Evolutionary conservation across 805 yeast genomes (phyloP).

Genomic region (Hyphopichia homilentoma): DNA sequence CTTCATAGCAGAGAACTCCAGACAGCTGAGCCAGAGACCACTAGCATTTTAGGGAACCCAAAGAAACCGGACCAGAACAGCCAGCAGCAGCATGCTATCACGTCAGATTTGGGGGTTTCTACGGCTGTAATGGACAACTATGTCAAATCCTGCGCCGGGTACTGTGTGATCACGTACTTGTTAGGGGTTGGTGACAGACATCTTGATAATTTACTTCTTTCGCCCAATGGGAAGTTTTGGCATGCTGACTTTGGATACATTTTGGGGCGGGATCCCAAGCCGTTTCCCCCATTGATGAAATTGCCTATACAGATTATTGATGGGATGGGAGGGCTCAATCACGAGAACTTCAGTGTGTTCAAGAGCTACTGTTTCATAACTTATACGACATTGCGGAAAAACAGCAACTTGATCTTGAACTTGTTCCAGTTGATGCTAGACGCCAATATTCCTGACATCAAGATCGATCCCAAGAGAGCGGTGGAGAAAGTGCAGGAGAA

Average conservation of each 20-base stretch:
- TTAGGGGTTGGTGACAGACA: conserved; percentile 98
- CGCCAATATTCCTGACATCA: conserved; percentile 88
- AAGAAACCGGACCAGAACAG: conserved; percentile 5
- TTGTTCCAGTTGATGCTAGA: conserved; percentile 91
- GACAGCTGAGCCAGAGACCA: conserved; percentile 22
- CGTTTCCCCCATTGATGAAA: conserved; percentile 98
- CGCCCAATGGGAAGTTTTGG: conserved; percentile 81
- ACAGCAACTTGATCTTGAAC: conserved; percentile 84
- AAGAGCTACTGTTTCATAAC: conserved; percentile 93
- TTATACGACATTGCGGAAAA: conserved; percentile 83
- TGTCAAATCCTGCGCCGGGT: conserved; percentile 94
- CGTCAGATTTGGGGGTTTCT: conserved; percentile 46
- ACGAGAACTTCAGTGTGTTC: conserved; percentile 81
- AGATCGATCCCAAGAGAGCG: conserved; percentile 79
- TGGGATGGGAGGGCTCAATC: conserved; percentile 93
- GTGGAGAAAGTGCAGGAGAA: conserved; percentile 91
- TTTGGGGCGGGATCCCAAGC: conserved; percentile 95
- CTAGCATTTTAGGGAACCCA: conserved; percentile 15
- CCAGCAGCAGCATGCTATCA: conserved; percentile 27
- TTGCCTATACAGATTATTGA: conserved; percentile 94
- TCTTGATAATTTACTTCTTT: conserved; percentile 79
- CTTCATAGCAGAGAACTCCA: conserved; percentile 43
- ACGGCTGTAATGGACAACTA: conserved; percentile 85
- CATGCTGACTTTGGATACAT: conserved; percentile 98
- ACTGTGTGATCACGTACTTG: conserved; percentile 91